A percentile compares a stretch with the other conserved stretches of the same genome.
These are phyloP conservation scores for Aspergillus melleus DNA, from an alignment of 2,329 filamentous ascomycete genomes.

Conservation along the genomic window DNA sequence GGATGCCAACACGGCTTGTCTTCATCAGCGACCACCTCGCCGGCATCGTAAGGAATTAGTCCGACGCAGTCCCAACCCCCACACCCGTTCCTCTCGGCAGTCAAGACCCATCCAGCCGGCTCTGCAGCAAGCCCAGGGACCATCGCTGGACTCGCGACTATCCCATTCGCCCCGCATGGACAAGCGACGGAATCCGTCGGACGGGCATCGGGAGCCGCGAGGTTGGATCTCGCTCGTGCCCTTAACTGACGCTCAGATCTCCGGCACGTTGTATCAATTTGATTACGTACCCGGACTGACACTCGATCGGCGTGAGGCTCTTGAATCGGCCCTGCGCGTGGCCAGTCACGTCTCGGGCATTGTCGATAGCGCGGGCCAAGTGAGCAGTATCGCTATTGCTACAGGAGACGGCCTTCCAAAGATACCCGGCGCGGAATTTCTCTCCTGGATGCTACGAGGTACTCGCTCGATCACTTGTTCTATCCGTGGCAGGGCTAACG, in stretches of 20 bases:
- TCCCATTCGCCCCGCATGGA: background rate
- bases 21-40: conserved; percentile 11
- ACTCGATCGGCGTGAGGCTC: conserved; percentile 10
- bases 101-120: background rate
- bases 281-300: conserved; percentile 7
- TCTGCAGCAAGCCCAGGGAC: background rate
- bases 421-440: conserved; percentile 16
- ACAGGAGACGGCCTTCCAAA: background rate
- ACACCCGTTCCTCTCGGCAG: background rate
- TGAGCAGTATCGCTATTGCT: background rate
- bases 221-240: conserved; percentile 13
- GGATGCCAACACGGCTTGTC: conserved; percentile 18
- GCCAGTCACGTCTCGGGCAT: conserved; percentile 9
- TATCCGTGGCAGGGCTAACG: background rate
- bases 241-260: conserved; percentile 17
- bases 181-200: background rate
- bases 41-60: background rate
- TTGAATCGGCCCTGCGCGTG: conserved; percentile 16
- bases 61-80: background rate
- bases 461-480: background rate
- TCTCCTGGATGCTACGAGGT: conserved; percentile 26
- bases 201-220: background rate
- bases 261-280: conserved; percentile 11
- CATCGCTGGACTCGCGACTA: background rate
- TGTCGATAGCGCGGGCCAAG: background rate